Percentiles rank a stretch among this genome's conserved stretches.
Conservation (phyloP, 2,329 filamentous ascomycete genomes). For the Simplicillium sp. region DNA sequence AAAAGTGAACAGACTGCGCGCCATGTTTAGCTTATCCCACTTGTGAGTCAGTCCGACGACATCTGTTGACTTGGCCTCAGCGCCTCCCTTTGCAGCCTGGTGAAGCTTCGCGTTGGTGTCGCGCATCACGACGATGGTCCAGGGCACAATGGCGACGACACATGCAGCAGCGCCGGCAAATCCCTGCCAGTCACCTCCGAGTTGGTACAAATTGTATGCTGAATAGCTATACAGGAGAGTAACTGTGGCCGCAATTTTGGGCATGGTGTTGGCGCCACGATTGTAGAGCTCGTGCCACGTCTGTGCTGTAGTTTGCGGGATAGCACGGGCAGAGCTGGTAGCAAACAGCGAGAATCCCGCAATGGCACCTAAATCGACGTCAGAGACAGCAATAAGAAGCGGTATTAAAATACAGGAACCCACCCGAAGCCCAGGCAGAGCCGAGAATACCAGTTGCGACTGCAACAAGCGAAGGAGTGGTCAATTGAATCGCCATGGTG, state of each 20-base stretch:
- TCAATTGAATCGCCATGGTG: constrained; percentile 5
- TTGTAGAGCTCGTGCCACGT: constrained; percentile 28
- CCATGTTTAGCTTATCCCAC: constrained; percentile 19
- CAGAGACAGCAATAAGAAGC: not conserved
- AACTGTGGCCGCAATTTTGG: constrained; percentile 21
- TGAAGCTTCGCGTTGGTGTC: constrained; percentile 24
- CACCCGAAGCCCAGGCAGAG: constrained; percentile 27
- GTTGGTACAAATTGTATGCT: constrained; percentile 20
- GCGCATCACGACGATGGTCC: constrained; percentile 25
- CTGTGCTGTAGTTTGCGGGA: constrained; percentile 18
- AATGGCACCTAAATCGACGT: constrained; percentile 20
- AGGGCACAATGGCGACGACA: constrained; percentile 28
- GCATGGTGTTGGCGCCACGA: constrained; percentile 26
- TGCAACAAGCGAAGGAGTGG: constrained; percentile 20
- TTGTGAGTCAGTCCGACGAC: constrained; percentile 9
- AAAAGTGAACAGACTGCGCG: constrained; percentile 20
- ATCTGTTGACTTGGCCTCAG: constrained; percentile 6
- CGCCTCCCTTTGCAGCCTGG: constrained; percentile 12
- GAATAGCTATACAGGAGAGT: constrained; percentile 24
- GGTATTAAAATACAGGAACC: not conserved
- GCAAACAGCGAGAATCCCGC: constrained; percentile 24
- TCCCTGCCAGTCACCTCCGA: constrained; percentile 21
- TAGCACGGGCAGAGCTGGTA: constrained; percentile 19
- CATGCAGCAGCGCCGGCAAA: constrained; percentile 21
- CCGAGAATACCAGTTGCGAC: constrained; percentile 26